Percentiles rank a stretch among this genome's conserved stretches.
phyloP scores from a whole-genome alignment of 2,329 filamentous ascomycete genomes.

The Ophiostoma quercus region DNA sequence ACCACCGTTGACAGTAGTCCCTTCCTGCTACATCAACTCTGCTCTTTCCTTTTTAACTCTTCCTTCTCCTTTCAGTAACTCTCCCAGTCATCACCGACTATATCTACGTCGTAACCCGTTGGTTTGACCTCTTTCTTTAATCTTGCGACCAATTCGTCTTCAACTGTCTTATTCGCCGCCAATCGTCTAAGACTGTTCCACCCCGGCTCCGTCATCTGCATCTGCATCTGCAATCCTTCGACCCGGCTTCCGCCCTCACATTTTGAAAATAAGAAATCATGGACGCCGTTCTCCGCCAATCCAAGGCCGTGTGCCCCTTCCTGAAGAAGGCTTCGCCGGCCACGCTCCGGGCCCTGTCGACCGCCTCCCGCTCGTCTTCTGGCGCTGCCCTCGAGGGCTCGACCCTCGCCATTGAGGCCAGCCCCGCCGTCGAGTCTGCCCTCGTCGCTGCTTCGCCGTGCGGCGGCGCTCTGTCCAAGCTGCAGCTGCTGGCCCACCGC shows the following conservation, averaged over 20 bases:
- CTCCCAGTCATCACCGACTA: constrained; percentile 1
- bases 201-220: not conserved
- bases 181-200: constrained; percentile 5
- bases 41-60: not conserved
- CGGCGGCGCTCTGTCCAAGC: constrained; percentile 91
- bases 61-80: not conserved
- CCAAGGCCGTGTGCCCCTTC: constrained; percentile 95
- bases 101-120: not conserved
- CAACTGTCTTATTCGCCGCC: not conserved
- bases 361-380: constrained; percentile 52
- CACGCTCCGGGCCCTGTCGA: constrained; percentile 83
- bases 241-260: not conserved
- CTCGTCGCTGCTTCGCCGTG: constrained; percentile 52
- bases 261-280: constrained; percentile 44
- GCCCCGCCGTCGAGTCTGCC: constrained; percentile 4
- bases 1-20: not conserved
- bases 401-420: constrained; percentile 38
- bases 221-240: not conserved
- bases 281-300: constrained; percentile 93
- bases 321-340: constrained; percentile 89
- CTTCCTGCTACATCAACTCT: not conserved
- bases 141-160: not conserved
- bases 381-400: constrained; percentile 33
- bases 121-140: not conserved
- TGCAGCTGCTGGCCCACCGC: constrained; percentile 87